Percentiles rank a stretch among this genome's conserved stretches.
These are phyloP conservation scores for Aotearoamyces nothofagi DNA, from an alignment of 2,329 filamentous ascomycete genomes.

Conservation along the genomic window DNA sequence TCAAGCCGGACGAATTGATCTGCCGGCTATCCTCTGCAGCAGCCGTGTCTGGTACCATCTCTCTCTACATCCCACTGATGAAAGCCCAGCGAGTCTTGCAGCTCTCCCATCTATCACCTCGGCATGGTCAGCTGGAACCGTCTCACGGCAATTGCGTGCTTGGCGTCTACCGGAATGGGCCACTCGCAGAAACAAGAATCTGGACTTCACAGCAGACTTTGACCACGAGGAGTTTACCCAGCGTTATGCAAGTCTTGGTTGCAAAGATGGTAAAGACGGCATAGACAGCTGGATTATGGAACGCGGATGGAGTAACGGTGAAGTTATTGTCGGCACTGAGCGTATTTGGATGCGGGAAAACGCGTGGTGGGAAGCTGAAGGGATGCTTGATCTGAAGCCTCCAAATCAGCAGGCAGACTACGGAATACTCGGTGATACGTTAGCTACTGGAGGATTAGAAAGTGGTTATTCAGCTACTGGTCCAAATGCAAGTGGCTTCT, in stretches of 20 bases:
- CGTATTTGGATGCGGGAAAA: slow-evolving; percentile 90
- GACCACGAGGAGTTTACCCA: slow-evolving; percentile 83
- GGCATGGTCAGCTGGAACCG: slow-evolving; percentile 81
- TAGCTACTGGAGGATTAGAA: slow-evolving; percentile 47
- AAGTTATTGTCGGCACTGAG: slow-evolving; percentile 80
- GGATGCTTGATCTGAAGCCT: slow-evolving; percentile 76
- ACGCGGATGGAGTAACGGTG: slow-evolving; percentile 95
- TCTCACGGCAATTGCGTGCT: slow-evolving; percentile 81
- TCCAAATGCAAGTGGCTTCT: slow-evolving; percentile 48
- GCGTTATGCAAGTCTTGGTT: slow-evolving; percentile 72
- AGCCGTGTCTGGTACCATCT: slow-evolving; percentile 95
- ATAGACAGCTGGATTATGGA: slow-evolving; percentile 91
- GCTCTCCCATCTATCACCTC: slow-evolving; percentile 57
- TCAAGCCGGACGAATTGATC: slow-evolving; percentile 62
- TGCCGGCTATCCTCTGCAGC: slow-evolving; percentile 58
- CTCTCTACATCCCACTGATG: slow-evolving; percentile 80
- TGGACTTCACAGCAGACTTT: slow-evolving; percentile 95
- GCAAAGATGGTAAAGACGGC: slow-evolving; percentile 77
- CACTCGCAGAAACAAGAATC: slow-evolving; percentile 75
- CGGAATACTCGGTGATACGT: slow-evolving; percentile 29
- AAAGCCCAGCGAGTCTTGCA: slow-evolving; percentile 61
- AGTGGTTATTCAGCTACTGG: slow-evolving; percentile 48
- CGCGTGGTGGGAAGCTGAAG: slow-evolving; percentile 97
- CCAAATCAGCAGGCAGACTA: slow-evolving; percentile 13
- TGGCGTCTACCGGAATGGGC: slow-evolving; percentile 96